Base-by-base conservation (phyloP, 2,329 filamentous ascomycete genomes). In the Sclerotinia spermophila region DNA sequence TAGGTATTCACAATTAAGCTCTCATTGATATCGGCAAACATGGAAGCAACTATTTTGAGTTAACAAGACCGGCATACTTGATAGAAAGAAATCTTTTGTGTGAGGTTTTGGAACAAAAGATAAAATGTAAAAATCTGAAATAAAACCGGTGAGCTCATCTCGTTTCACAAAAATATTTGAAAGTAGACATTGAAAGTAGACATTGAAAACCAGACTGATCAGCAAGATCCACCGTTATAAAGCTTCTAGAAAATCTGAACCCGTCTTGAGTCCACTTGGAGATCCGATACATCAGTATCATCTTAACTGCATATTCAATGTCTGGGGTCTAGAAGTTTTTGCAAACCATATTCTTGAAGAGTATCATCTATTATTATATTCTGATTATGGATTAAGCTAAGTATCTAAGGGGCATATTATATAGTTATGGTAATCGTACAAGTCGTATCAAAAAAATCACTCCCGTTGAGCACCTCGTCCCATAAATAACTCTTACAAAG, bases 341-440 rank as follows among this genome's bases (percentile, higher is more conserved):
- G 13, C 13, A 27, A 17, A 27, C 48, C 35, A 27, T 38, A 40
- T 40, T 5, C 35, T n/a, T 17, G 56, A 59, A 53, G 33, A 35
- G 67, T 64, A 40, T 64, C 55, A 69, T 69, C 56, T 69, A 69
- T 55, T 69, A 69, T 55, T 66, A 53, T 67, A 35, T 67, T 67
- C 44, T 62, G 33, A 69, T 69, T 69, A 69, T 62, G 35, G 33
- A 66, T 66, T 69, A 62, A 59, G 65, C 48, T 58, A 62, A 51
- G 21, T 69, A 62, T 62, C 44, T 62, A 62, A 30, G 33, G 42
- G 67, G 42, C 67, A 35, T 69, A 62, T 69, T 69, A 69, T 56
- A 69, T 69, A 62, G 33, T n/a, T 69, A 59, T 66, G 51, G 27
- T 64, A 69, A 44, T 69, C 68, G 68, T 69, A 58, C 68, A 69